Evolutionary conservation across 768 basidiomycete species (phyloP).

Genomic region (Lactarius hengduanensis): DNA sequence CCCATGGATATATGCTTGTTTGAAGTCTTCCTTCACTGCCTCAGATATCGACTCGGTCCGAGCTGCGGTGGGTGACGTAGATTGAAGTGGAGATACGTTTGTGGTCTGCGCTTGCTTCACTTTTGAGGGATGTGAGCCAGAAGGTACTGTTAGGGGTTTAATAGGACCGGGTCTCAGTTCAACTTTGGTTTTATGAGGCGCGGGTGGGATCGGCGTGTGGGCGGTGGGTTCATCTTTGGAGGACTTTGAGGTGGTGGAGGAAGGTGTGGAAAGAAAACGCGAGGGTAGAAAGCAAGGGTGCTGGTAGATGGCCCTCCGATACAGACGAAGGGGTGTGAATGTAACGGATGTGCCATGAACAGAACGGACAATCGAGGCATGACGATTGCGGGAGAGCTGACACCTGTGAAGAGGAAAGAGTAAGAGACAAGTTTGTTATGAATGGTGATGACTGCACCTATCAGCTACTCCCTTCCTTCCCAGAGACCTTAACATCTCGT

Average conservation of each 20-base stretch:
- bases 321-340: slow-evolving; percentile 5
- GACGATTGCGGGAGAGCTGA: slow-evolving; percentile 7
- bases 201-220: slow-evolving; percentile 31
- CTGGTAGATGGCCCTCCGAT: background rate
- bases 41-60: slow-evolving; percentile 41
- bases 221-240: slow-evolving; percentile 31
- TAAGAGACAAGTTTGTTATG: background rate
- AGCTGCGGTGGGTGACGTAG: slow-evolving; percentile 16
- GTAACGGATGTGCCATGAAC: background rate
- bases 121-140: slow-evolving; percentile 30
- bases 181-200: slow-evolving; percentile 44
- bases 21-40: slow-evolving; percentile 58
- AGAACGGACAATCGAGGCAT: background rate
- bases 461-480: slow-evolving; percentile 41
- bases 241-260: slow-evolving; percentile 27
- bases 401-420: slow-evolving; percentile 8
- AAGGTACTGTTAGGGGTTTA: slow-evolving; percentile 40
- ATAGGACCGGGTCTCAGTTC: slow-evolving; percentile 66
- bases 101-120: slow-evolving; percentile 25
- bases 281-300: slow-evolving; percentile 2
- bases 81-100: slow-evolving; percentile 24
- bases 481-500: slow-evolving; percentile 41
- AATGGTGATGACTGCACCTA: slow-evolving; percentile 34
- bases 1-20: slow-evolving; percentile 64
- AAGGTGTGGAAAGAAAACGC: slow-evolving; percentile 36